Percentiles rank a stretch among this genome's conserved stretches.
These are phyloP conservation scores for Glebionis coronaria DNA, from an alignment of 129 eudicot species.

Conservation along the genomic window DNA sequence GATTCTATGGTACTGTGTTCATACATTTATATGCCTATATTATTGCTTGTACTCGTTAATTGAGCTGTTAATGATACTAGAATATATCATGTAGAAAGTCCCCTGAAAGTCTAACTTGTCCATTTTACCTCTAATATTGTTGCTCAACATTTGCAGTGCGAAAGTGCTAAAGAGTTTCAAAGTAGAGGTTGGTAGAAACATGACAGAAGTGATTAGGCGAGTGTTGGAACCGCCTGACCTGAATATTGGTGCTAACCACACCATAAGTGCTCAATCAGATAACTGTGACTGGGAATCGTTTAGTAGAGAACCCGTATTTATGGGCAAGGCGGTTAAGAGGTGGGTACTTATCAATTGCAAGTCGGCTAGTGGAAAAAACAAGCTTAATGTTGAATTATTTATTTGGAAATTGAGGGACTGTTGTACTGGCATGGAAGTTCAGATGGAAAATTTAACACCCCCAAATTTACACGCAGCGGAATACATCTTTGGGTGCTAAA, in stretches of 20 bases:
- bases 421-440: constrained; percentile 39
- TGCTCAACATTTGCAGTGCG: constrained; percentile 32
- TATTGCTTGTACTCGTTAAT: too few species aligned
- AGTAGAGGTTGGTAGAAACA: constrained; percentile 42
- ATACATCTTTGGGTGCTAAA: too few species aligned
- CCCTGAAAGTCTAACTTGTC: too few species aligned
- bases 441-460: constrained; percentile 35
- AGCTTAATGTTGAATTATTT: constrained; percentile 24
- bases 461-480: too few species aligned
- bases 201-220: constrained; percentile 62
- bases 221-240: constrained; percentile 63
- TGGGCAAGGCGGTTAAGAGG: constrained; percentile 49
- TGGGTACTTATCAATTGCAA: constrained; percentile 78
- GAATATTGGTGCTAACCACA: constrained; percentile 40
- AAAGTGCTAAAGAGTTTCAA: constrained; percentile 40
- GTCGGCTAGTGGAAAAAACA: too few species aligned
- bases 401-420: constrained; percentile 34
- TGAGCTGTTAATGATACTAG: too few species aligned
- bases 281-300: constrained; percentile 49
- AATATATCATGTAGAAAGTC: too few species aligned
- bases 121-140: not conserved
- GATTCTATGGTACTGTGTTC: too few species aligned
- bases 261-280: not conserved
- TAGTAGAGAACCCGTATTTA: constrained; percentile 37
- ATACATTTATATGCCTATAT: too few species aligned